phyloP scores from a whole-genome alignment of 225 moss, liverwort and hornwort genomes.

The Physcomitrium patens region DNA sequence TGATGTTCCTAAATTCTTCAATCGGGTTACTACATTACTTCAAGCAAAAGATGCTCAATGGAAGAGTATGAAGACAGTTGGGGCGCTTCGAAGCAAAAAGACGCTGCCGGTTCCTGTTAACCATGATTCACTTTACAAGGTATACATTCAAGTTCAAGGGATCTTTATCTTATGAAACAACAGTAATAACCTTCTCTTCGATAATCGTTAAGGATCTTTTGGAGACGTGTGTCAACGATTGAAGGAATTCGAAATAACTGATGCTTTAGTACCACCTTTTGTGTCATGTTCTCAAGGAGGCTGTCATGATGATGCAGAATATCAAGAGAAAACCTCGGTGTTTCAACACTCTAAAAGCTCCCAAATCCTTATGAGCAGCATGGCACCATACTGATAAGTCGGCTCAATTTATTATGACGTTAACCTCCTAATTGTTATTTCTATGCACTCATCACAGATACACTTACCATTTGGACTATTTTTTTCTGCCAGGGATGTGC shows the following conservation, averaged over 20 bases:
- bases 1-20: slow-evolving; percentile 84
- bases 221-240: not conserved
- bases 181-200: too few relatives aligned
- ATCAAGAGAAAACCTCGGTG: slow-evolving; percentile 82
- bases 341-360: slow-evolving; percentile 83
- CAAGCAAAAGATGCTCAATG: slow-evolving; percentile 76
- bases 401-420: slow-evolving; percentile 39
- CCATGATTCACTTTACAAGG: slow-evolving; percentile 91
- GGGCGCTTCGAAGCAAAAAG: slow-evolving; percentile 77
- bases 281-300: slow-evolving; percentile 19
- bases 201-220: not conserved
- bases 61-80: slow-evolving; percentile 97
- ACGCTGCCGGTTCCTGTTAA: slow-evolving; percentile 77
- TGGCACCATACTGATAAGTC: slow-evolving; percentile 74
- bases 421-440: not conserved
- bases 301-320: slow-evolving; percentile 62
- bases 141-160: slow-evolving; percentile 17
- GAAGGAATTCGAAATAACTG: not conserved
- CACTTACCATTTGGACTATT: not conserved
- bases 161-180: not conserved
- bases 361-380: slow-evolving; percentile 81
- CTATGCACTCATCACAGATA: not conserved
- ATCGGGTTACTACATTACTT: slow-evolving; percentile 80
- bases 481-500: not conserved
- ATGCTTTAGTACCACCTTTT: not conserved